A percentile compares a stretch with the other conserved stretches of the same genome.
These are phyloP conservation scores for Penicillium coprophilum DNA, from an alignment of 495 filamentous ascomycete species.

Conservation along the genomic window DNA sequence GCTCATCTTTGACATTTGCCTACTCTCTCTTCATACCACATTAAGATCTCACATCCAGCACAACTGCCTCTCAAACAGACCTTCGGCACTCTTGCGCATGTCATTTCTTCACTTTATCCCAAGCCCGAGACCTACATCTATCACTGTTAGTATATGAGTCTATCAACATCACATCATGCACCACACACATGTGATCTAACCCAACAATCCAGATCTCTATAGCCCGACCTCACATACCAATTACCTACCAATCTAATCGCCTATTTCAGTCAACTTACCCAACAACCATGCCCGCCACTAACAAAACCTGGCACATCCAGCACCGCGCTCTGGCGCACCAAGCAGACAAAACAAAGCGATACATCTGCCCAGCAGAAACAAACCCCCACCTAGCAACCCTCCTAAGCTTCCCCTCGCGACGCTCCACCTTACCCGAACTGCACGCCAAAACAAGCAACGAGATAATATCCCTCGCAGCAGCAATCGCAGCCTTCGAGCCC, in stretches of 20 bases:
- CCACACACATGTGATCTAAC: conserved; percentile 10
- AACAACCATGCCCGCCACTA: conserved; percentile 17
- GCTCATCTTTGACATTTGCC: background rate
- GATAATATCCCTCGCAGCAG: conserved; percentile 30
- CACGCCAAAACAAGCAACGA: conserved; percentile 27
- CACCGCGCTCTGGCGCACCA: conserved; percentile 5
- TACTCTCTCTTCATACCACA: background rate
- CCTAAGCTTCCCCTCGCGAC: conserved; percentile 35
- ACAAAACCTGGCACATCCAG: conserved; percentile 16
- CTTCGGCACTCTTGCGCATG: too few species aligned
- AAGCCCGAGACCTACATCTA: background rate
- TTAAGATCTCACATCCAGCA: background rate
- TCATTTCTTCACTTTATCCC: background rate
- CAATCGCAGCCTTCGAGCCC: conserved; percentile 37
- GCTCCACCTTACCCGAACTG: conserved; percentile 27
- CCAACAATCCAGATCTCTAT: background rate
- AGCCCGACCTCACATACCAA: background rate
- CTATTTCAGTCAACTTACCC: background rate
- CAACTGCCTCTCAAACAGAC: too few species aligned
- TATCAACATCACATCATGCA: background rate
- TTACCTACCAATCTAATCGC: background rate
- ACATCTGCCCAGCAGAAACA: conserved; percentile 30
- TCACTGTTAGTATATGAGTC: conserved; percentile 6
- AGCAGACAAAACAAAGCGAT: conserved; percentile 16
- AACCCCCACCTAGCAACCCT: conserved; percentile 33